Evolutionary conservation across 805 yeast species (phyloP).

Genomic region (Candida parachauliodes): DNA sequence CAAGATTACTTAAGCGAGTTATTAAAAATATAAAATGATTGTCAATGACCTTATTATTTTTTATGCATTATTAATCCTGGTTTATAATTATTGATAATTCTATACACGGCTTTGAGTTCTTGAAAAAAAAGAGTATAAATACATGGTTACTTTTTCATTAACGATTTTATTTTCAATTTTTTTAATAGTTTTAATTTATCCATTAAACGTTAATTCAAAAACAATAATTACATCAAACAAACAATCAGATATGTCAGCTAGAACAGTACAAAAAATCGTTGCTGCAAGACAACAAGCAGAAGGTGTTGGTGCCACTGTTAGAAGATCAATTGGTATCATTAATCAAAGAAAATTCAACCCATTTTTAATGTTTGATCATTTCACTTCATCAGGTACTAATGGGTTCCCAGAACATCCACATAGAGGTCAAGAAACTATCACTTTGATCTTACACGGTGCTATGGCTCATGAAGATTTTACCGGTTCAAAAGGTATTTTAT

Average conservation of each 20-base stretch:
- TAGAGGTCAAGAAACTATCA: conserved; percentile 37
- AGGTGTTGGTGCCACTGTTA: conserved; percentile 85
- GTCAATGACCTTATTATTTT: too few species aligned
- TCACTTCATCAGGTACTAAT: conserved; percentile 55
- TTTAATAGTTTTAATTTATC: conserved; percentile 2
- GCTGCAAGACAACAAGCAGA: conserved; percentile 69
- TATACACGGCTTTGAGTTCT: too few species aligned
- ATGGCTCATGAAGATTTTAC: conserved; percentile 65
- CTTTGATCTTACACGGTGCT: conserved; percentile 31
- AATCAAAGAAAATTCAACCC: conserved; percentile 75
- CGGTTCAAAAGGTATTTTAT: conserved; percentile 72
- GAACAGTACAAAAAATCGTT: conserved; percentile 31
- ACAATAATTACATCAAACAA: neutral
- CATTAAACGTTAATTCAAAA: conserved; percentile 2
- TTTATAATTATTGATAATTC: too few species aligned
- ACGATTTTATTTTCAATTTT: conserved; percentile 6
- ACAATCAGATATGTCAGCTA: conserved; percentile 15
- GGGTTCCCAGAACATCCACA: conserved; percentile 51
- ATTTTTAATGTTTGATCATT: conserved; percentile 78
- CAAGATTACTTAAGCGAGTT: neutral
- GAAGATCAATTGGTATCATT: conserved; percentile 74
- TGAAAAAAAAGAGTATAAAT: conserved; percentile 8
- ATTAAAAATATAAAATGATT: too few species aligned
- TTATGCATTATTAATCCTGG: too few species aligned
- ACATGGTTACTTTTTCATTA: conserved; percentile 7